A percentile compares a stretch with the other conserved stretches of the same genome.
Evolutionary conservation across 2,329 filamentous ascomycete species (phyloP).

Genomic region (Scleromitrula shiraiana): DNA sequence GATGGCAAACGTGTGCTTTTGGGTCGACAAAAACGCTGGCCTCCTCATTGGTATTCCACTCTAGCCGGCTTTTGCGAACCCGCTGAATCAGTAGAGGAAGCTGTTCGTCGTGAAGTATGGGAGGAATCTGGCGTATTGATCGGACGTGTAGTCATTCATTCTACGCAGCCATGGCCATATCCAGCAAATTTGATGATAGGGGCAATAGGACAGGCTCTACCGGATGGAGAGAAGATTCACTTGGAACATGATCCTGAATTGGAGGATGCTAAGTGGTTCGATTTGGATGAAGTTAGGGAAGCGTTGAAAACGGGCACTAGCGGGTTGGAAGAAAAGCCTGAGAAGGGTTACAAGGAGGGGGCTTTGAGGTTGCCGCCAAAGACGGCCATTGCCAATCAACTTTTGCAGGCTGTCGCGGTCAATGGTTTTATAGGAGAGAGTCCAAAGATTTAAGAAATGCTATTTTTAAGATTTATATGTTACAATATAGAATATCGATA

Average conservation of each 20-base stretch:
- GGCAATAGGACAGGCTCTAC: conserved; percentile 78
- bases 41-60: conserved; percentile 78
- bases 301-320: conserved; percentile 63
- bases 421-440: conserved; percentile 55
- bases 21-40: conserved; percentile 78
- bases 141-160: conserved; percentile 73
- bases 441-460: conserved; percentile 20
- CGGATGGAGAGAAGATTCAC: conserved; percentile 70
- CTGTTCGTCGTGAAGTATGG: conserved; percentile 76
- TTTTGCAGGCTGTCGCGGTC: conserved; percentile 66
- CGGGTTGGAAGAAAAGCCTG: conserved; percentile 55
- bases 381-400: conserved; percentile 87
- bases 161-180: conserved; percentile 82
- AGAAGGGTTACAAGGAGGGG: conserved; percentile 65
- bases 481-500: neutral
- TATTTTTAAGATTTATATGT: neutral
- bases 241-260: conserved; percentile 86
- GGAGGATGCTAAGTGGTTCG: conserved; percentile 83
- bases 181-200: conserved; percentile 80
- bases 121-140: conserved; percentile 74
- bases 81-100: conserved; percentile 77
- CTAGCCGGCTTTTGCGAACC: conserved; percentile 83
- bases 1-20: conserved; percentile 64
- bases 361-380: conserved; percentile 70
- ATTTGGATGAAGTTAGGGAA: conserved; percentile 68